These are phyloP conservation scores for Colletotrichum kahawae DNA, from an alignment of 2,329 filamentous ascomycete species.

Conservation along the genomic window DNA sequence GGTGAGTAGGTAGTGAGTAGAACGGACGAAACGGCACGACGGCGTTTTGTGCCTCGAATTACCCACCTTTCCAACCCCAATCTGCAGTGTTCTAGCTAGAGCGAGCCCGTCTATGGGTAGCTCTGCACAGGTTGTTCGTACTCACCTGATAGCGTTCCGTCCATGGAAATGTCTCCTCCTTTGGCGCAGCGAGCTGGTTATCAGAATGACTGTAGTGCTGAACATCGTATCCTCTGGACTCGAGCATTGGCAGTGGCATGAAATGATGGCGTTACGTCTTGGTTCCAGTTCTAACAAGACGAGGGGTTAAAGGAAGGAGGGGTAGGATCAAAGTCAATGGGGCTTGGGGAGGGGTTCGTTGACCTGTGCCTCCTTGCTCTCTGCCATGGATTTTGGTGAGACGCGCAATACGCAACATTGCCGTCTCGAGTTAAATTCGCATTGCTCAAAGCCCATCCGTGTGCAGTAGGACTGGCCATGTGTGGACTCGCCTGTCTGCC, in stretches of 20 bases:
- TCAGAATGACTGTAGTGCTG: neutral
- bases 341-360: neutral
- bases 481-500: neutral
- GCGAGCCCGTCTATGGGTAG: neutral
- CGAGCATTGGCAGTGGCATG: neutral
- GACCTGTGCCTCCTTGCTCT: neutral
- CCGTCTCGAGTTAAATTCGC: neutral
- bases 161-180: neutral
- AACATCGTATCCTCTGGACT: neutral
- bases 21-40: neutral
- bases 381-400: neutral
- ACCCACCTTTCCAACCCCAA: neutral
- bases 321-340: neutral
- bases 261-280: neutral
- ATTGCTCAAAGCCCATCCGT: neutral
- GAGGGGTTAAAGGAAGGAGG: neutral
- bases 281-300: neutral
- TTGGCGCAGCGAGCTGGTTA: neutral
- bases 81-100: neutral
- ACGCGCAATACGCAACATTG: conserved; percentile 9
- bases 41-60: neutral
- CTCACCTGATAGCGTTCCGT: neutral
- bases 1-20: neutral
- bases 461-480: neutral
- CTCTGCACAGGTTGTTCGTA: neutral